phyloP scores from a whole-genome alignment of 768 basidiomycete genomes.

The Gelatoporia subvermispora region DNA sequence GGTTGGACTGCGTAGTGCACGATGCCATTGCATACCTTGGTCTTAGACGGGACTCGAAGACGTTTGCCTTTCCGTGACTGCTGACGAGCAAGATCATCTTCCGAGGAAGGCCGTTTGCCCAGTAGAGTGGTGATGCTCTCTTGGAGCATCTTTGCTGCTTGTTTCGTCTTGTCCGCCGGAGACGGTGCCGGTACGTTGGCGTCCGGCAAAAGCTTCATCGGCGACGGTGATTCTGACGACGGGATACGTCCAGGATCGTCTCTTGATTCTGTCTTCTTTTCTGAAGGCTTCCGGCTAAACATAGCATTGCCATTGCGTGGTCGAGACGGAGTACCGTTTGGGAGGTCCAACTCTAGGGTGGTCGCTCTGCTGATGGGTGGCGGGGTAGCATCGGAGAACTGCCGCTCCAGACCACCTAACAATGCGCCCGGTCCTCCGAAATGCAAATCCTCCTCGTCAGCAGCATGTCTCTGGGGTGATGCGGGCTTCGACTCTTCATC shows the following conservation, averaged over 20 bases:
- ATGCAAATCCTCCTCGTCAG: not conserved
- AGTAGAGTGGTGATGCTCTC: conserved; percentile 65
- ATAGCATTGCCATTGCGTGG: too few relatives aligned
- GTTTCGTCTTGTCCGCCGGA: conserved; percentile 24
- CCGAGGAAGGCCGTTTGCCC: conserved; percentile 55
- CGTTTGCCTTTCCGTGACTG: conserved; percentile 28
- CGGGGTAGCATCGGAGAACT: not conserved
- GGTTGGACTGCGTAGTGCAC: too few relatives aligned
- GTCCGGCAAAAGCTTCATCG: conserved; percentile 30
- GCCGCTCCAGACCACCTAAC: not conserved
- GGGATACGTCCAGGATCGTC: conserved; percentile 35
- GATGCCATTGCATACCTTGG: conserved; percentile 26
- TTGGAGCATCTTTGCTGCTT: conserved; percentile 51
- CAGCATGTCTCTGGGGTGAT: too few relatives aligned
- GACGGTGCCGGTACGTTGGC: conserved; percentile 13
- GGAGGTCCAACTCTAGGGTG: not conserved
- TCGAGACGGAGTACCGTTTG: too few relatives aligned
- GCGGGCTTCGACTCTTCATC: too few relatives aligned
- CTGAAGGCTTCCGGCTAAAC: too few relatives aligned
- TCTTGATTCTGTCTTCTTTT: too few relatives aligned
- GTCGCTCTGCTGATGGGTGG: not conserved
- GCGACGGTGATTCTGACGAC: conserved; percentile 50
- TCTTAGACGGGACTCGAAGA: conserved; percentile 30
- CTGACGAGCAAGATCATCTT: conserved; percentile 13
- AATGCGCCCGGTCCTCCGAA: conserved; percentile 1